A percentile compares a stretch with the other conserved stretches of the same genome.
These are phyloP conservation scores for Aspergillus spinulosporus DNA, from an alignment of 2,329 filamentous ascomycete genomes.

Conservation along the genomic window DNA sequence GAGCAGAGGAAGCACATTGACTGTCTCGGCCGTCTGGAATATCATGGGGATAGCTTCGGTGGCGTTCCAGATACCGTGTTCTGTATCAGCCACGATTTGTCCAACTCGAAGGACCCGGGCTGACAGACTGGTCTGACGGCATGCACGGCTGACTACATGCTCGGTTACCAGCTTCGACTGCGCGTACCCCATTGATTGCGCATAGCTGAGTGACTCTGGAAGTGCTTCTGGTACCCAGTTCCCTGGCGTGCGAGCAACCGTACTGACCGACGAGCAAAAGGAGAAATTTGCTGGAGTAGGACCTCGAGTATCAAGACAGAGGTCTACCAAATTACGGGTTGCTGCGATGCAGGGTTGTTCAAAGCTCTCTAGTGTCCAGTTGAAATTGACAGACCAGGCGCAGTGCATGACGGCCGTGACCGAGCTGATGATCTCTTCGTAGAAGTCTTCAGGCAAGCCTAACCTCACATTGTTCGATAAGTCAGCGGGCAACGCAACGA, in stretches of 20 bases:
- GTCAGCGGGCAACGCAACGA: conserved; percentile 50
- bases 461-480: conserved; percentile 48
- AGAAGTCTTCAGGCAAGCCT: conserved; percentile 48
- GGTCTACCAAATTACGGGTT: conserved; percentile 45
- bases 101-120: conserved; percentile 34
- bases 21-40: conserved; percentile 48
- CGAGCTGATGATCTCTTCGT: conserved; percentile 43
- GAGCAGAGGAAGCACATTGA: conserved; percentile 49
- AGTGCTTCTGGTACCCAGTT: conserved; percentile 9
- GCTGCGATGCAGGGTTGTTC: conserved; percentile 54
- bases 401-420: conserved; percentile 61
- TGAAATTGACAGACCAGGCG: conserved; percentile 68
- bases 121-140: conserved; percentile 10
- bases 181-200: conserved; percentile 34
- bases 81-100: conserved; percentile 35
- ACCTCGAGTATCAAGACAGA: conserved; percentile 35
- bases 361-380: conserved; percentile 57
- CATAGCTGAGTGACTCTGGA: conserved; percentile 11
- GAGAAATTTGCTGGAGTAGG: conserved; percentile 42
- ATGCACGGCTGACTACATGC: conserved; percentile 28
- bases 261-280: conserved; percentile 25
- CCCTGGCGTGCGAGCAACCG: conserved; percentile 18
- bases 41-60: conserved; percentile 38
- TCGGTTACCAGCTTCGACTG: conserved; percentile 38
- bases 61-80: conserved; percentile 19